Evolutionary conservation across 164 flowering plant genomes (phyloP), one percentile per base, ranked within the genome.

Genomic region (Piper betle): DNA sequence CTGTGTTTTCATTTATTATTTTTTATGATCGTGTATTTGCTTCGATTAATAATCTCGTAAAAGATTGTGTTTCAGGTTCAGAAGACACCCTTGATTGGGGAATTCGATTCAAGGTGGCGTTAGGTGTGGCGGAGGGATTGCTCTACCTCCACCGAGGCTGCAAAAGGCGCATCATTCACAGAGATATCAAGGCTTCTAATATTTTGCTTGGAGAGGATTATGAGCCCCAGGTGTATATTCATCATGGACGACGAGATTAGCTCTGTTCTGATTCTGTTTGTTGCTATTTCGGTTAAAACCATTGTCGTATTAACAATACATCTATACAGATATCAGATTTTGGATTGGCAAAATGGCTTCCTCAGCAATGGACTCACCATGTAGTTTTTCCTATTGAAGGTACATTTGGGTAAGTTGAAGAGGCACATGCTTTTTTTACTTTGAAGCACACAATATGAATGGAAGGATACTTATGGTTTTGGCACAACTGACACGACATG

Each of bases 301-400:
- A 1, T 64, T 4, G 12, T 39, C 15, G 37, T 13, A 40, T 19
- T 53, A 48, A 55, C 42, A 15, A 57, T 61, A 13, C 37, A 11
- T 50, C n/a, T 17, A 4, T 68, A 70, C 80, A 90, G 99, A 88
- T 94, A 57, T 91, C 96, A n/a, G 99, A 94, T 75, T 94, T 86
- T 50, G 99, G 99, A 62, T 76, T 94, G 5, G 99, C 99, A 43
- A 94, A 94, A 69, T 94, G 99, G 99, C 96, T 94, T 7, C 99
- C 99, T 3, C 88, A 88, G 4, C 80, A 84, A 55, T 94, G 96
- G 96, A 71, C 72, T 64, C 89, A 94, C 72, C 97, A 85, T 66
- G 74, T 85, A 17, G 83, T 91, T 25, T 81, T 72, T 63, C 95
- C 93, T 4, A 84, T 94, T 33, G 99, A 94, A 62, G 99, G 99